Percentiles rank a stretch among this genome's conserved stretches.
These are phyloP conservation scores for Fragaria ananassa DNA, from an alignment of 306 rosid species.

Conservation along the genomic window DNA sequence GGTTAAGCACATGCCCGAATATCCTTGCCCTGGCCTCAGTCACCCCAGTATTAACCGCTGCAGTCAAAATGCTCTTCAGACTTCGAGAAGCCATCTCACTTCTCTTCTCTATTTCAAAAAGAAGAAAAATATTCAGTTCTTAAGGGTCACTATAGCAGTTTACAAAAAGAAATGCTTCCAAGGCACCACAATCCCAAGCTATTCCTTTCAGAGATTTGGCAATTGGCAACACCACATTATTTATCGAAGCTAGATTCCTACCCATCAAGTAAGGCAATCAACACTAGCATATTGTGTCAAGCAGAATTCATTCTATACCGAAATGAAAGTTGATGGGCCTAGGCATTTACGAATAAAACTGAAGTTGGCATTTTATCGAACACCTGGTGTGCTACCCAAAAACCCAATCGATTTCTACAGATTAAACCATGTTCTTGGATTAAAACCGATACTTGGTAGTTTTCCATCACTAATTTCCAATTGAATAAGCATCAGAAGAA, in stretches of 20 bases:
- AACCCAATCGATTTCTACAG: neutral
- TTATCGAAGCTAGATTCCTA: neutral
- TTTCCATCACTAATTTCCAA: neutral
- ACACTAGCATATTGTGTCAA: neutral
- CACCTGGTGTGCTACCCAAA: conserved; percentile 7
- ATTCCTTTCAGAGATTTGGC: too few relatives aligned
- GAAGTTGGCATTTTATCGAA: conserved; percentile 4
- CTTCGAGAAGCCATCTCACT: conserved; percentile 55
- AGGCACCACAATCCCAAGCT: neutral
- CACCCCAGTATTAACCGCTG: conserved; percentile 52
- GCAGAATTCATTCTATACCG: neutral
- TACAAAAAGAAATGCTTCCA: neutral
- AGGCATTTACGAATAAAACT: neutral
- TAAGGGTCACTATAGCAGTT: neutral
- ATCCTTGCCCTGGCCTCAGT: conserved; percentile 71
- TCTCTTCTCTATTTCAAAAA: conserved; percentile 15
- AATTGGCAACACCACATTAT: too few relatives aligned
- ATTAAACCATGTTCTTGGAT: neutral
- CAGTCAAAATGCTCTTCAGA: conserved; percentile 49
- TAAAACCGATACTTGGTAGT: neutral
- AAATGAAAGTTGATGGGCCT: neutral
- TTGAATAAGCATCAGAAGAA: neutral
- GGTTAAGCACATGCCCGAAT: conserved; percentile 76
- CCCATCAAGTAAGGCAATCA: neutral
- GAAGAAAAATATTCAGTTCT: conserved; percentile 10